A percentile compares a stretch with the other conserved stretches of the same genome.
Conservation (phyloP, 768 basidiomycete genomes). For the Russula compacta region DNA sequence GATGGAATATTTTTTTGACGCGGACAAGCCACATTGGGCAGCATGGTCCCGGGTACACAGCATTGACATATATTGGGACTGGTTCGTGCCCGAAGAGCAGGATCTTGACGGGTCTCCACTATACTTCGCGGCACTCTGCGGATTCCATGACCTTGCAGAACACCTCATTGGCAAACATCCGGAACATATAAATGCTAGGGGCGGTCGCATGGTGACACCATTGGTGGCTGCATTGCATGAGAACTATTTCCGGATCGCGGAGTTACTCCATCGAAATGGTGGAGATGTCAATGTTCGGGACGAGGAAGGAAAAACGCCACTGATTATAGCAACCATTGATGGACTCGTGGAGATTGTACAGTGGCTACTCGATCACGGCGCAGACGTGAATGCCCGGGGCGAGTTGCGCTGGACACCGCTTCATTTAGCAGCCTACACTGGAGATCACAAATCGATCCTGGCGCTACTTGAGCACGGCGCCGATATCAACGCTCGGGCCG, state of each 20-base stretch:
- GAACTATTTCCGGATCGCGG: neutral
- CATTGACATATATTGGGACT: neutral
- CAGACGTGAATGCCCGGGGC: too few relatives aligned
- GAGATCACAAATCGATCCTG: neutral
- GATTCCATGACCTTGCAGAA: neutral
- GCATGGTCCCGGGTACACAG: neutral
- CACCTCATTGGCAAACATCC: neutral
- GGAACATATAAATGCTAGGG: neutral
- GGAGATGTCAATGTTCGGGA: neutral
- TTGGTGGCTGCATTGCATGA: neutral
- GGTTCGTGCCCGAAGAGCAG: neutral
- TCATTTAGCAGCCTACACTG: neutral
- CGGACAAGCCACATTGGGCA: constrained; percentile 1
- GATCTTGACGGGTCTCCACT: neutral
- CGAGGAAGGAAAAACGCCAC: too few relatives aligned
- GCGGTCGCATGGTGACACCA: neutral
- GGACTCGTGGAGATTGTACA: too few relatives aligned
- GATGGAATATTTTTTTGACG: neutral
- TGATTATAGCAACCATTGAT: too few relatives aligned
- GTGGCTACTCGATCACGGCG: too few relatives aligned
- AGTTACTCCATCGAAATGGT: neutral
- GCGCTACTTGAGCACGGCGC: neutral
- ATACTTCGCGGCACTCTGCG: neutral
- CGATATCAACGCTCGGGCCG: neutral
- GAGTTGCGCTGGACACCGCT: neutral